These are phyloP conservation scores for Apiotrichum akiyoshidainum DNA, from an alignment of 1,284 basidiomycete species.

Conservation along the genomic window DNA sequence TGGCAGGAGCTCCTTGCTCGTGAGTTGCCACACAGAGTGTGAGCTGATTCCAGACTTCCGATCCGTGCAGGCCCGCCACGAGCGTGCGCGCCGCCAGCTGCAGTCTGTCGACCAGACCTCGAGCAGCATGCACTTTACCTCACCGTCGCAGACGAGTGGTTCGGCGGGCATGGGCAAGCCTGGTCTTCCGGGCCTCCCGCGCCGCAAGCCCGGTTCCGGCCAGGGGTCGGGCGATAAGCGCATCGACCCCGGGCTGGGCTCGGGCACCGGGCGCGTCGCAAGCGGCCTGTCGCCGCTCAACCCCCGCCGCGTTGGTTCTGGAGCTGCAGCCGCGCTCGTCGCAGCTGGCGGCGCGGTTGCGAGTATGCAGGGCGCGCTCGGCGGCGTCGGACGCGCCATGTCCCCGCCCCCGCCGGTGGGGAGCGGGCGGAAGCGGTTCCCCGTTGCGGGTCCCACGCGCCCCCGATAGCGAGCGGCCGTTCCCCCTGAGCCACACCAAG, in stretches of 20 bases:
- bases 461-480: too few species aligned
- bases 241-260: constrained; percentile 7
- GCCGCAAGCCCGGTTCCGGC: constrained; percentile 18
- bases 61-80: constrained; percentile 74
- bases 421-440: constrained; percentile 1
- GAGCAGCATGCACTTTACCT: constrained; percentile 35
- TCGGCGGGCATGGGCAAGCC: constrained; percentile 2
- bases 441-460: not conserved
- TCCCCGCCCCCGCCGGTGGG: constrained; percentile 20
- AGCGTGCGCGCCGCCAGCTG: constrained; percentile 69
- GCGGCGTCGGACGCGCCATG: constrained; percentile 30
- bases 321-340: constrained; percentile 25
- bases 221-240: constrained; percentile 15
- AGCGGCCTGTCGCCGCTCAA: constrained; percentile 46
- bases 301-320: constrained; percentile 32
- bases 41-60: constrained; percentile 59
- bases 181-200: constrained; percentile 11
- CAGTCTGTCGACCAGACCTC: constrained; percentile 25
- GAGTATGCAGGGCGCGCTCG: constrained; percentile 39
- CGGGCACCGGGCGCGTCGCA: constrained; percentile 6
- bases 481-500: too few species aligned
- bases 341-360: constrained; percentile 43
- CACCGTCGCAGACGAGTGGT: constrained; percentile 36
- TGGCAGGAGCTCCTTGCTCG: constrained; percentile 84
- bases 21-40: constrained; percentile 43